These are phyloP conservation scores for Neoscytalidium dimidiatum DNA, from an alignment of 2,329 filamentous ascomycete species.

Conservation along the genomic window DNA sequence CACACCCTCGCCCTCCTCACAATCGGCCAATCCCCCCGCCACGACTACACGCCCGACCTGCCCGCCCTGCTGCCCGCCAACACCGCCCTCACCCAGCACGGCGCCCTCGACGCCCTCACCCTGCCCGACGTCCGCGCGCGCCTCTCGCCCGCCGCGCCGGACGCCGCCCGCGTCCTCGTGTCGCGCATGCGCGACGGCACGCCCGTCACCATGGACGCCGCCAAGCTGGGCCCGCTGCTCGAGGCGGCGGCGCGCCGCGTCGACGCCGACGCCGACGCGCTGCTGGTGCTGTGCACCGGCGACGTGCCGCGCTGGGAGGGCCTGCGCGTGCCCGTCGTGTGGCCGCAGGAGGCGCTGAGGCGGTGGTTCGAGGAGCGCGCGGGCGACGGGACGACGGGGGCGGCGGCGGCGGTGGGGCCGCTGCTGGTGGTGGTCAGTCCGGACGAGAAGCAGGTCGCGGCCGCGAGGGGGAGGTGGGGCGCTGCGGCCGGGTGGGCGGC, in stretches of 20 bases:
- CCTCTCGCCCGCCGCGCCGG: neutral
- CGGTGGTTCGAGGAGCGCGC: neutral
- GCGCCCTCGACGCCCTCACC: conserved; percentile 7
- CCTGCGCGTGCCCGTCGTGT: neutral
- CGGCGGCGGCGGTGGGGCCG: neutral
- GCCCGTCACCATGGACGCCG: neutral
- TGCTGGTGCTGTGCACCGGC: neutral
- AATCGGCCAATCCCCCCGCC: conserved; percentile 13
- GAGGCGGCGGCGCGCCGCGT: neutral
- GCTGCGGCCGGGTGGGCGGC: neutral
- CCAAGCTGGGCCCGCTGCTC: neutral
- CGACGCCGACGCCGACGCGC: neutral
- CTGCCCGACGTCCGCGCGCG: neutral
- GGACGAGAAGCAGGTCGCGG: neutral
- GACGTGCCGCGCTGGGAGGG: neutral
- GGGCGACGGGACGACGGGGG: neutral
- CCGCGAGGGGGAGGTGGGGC: neutral
- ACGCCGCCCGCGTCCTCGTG: neutral
- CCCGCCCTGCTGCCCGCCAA: neutral
- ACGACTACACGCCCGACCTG: conserved; percentile 9
- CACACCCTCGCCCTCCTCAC: conserved; percentile 5
- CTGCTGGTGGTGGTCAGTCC: neutral
- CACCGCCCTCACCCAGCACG: neutral
- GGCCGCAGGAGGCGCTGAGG: neutral
- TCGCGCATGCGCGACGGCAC: conserved; percentile 8